These are phyloP conservation scores for Sugiyamaella grinbergsii DNA, from an alignment of 1,139 yeast species.

Conservation along the genomic window DNA sequence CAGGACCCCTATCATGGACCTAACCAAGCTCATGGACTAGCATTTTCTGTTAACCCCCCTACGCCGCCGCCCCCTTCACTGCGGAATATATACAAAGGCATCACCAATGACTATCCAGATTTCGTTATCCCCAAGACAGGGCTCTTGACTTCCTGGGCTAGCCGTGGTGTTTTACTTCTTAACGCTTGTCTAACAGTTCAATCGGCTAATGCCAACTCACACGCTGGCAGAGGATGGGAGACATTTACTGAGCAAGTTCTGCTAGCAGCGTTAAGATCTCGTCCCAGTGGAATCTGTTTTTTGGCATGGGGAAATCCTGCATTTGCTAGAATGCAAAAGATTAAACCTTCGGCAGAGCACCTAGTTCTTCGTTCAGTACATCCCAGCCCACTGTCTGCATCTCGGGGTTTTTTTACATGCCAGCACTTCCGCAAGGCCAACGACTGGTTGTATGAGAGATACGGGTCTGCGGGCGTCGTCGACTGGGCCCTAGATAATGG, in stretches of 20 bases:
- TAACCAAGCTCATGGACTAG: slow-evolving; percentile 96
- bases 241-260: slow-evolving; percentile 76
- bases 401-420: slow-evolving; percentile 77
- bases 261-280: slow-evolving; percentile 49
- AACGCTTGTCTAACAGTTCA: slow-evolving; percentile 91
- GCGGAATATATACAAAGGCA: slow-evolving; percentile 79
- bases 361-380: slow-evolving; percentile 73
- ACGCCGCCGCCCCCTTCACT: slow-evolving; percentile 89
- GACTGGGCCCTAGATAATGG: slow-evolving; percentile 66
- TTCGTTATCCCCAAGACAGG: slow-evolving; percentile 66
- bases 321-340: slow-evolving; percentile 61
- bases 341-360: slow-evolving; percentile 44
- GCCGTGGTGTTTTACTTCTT: slow-evolving; percentile 82
- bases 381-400: slow-evolving; percentile 93
- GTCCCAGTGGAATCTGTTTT: slow-evolving; percentile 62
- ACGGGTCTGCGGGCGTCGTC: slow-evolving; percentile 52
- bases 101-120: slow-evolving; percentile 70
- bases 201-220: slow-evolving; percentile 93
- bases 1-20: slow-evolving; percentile 96
- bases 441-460: slow-evolving; percentile 61
- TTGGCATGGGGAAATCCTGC: slow-evolving; percentile 98
- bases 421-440: slow-evolving; percentile 72
- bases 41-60: slow-evolving; percentile 86
- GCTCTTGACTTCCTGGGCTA: slow-evolving; percentile 80
- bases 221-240: slow-evolving; percentile 93